Base-by-base conservation (phyloP, 2,329 filamentous ascomycete genomes). In the Clonostachys byssicola region DNA sequence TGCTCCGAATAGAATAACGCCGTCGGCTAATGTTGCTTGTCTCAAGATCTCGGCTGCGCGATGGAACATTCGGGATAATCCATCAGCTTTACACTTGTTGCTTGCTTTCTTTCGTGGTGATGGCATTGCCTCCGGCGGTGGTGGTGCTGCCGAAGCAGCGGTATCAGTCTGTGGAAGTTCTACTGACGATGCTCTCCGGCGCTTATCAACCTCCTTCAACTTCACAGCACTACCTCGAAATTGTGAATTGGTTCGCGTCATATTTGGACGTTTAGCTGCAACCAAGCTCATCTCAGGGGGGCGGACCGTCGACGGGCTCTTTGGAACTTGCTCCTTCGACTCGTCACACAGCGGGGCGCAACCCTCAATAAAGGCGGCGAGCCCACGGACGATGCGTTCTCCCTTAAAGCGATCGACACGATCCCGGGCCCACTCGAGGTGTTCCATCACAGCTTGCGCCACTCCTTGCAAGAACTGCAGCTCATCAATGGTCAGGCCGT, bases 381-480 rank as follows among this genome's bases (percentile, higher is more conserved):
- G 61, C 0, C 78, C 77, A 14, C 74, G 70, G 39, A 74, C 75
- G 64, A 76, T 83, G 55, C 70, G 74, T 51, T 72, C 79, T 38
- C 69, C 77, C 53, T 71, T 73, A 55, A 68, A 74, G 53, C 74
- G 77, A 53, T 74, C 78, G 47, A 70, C 76, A 46, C 65, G 74
- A 51, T 68, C 72, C 52, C 73, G 71, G 40, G 67, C 77, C 67
- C 71, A 77, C 62, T 83, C 80, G 8, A 88, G 60, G 48, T 86
- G 82, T 36, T 81, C 74, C 66, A 83, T 81, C 5, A 82, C 70
- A 5, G 80, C 75, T n/a, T 66, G 65, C 1, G 75, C 69, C 61
- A 85, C 70, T 39, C 81, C 80, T 40, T 75, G 71, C 58, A 87
- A 64, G 43, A 80, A 83, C 18, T 71, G 66, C 2, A 75, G 51